These are phyloP conservation scores for Beverwykella pulmonaria DNA, from an alignment of 495 filamentous ascomycete species.

Conservation along the genomic window DNA sequence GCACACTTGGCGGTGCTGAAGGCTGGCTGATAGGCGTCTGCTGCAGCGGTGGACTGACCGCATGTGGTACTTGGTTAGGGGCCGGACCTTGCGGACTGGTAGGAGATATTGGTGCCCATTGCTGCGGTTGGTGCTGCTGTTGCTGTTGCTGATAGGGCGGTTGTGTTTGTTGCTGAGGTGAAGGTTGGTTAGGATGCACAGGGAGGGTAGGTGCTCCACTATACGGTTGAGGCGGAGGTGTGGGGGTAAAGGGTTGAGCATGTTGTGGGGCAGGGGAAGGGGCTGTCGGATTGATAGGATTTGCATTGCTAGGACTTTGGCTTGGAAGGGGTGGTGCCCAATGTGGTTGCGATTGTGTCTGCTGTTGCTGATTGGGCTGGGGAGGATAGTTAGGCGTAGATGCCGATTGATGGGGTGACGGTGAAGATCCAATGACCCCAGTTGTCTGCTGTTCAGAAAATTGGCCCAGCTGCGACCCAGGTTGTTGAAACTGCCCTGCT, in stretches of 20 bases:
- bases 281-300: not conserved
- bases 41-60: constrained; percentile 17
- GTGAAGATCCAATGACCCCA: constrained; percentile 16
- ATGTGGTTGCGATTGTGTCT: constrained; percentile 13
- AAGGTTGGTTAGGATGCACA: constrained; percentile 19
- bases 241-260: constrained; percentile 6
- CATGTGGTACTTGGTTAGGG: not conserved
- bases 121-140: constrained; percentile 6
- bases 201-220: constrained; percentile 17
- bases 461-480: not conserved
- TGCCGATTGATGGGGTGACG: not conserved
- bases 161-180: constrained; percentile 6
- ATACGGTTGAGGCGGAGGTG: constrained; percentile 26
- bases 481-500: not conserved
- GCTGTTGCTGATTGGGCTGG: constrained; percentile 8
- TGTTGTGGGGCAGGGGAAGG: constrained; percentile 18
- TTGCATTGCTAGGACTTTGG: not conserved
- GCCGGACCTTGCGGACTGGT: constrained; percentile 10
- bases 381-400: not conserved
- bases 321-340: constrained; percentile 12
- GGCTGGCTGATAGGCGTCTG: not conserved
- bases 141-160: not conserved
- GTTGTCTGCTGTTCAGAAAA: constrained; percentile 22
- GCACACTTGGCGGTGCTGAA: not conserved
- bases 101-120: constrained; percentile 17